Evolutionary conservation across 371 early-diverging fungal species (phyloP).

Genomic region (Sporodiniella umbellata): DNA sequence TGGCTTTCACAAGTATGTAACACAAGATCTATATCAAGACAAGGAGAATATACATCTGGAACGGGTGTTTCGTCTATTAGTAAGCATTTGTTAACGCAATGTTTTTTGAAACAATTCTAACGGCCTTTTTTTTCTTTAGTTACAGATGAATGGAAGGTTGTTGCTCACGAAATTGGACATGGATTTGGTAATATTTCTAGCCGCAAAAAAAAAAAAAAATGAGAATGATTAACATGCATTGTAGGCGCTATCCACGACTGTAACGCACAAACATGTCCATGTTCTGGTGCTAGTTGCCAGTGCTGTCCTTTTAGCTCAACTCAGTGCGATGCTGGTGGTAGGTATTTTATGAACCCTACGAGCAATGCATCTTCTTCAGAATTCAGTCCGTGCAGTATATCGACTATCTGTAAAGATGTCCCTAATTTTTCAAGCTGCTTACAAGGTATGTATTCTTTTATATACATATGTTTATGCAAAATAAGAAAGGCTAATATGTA

Average conservation of each 20-base stretch:
- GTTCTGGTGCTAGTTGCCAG: conserved; percentile 36
- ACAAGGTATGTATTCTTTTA: conserved; percentile 32
- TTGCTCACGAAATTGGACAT: conserved; percentile 95
- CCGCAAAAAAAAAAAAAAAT: too few relatives aligned
- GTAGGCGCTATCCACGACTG: conserved; percentile 73
- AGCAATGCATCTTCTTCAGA: conserved; percentile 66
- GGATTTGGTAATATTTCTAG: conserved; percentile 59
- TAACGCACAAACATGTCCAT: conserved; percentile 56
- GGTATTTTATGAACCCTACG: conserved; percentile 86
- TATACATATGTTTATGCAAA: conserved; percentile 1
- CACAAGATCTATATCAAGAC: conserved; percentile 21
- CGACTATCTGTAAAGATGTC: conserved; percentile 63
- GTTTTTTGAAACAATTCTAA: neutral
- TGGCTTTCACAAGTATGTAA: conserved; percentile 86
- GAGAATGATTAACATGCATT: too few relatives aligned
- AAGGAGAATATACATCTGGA: conserved; percentile 65
- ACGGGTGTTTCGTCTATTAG: conserved; percentile 84
- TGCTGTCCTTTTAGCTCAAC: conserved; percentile 76
- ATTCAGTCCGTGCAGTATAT: conserved; percentile 83
- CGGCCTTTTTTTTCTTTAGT: conserved; percentile 29
- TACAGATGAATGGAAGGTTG: conserved; percentile 90
- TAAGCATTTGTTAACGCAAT: conserved; percentile 26
- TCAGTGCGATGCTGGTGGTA: conserved; percentile 78
- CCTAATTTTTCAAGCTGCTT: conserved; percentile 54
- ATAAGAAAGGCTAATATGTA: too few relatives aligned